Conservation (phyloP, 768 basidiomycete species). For the Kwoniella shandongensis region DNA sequence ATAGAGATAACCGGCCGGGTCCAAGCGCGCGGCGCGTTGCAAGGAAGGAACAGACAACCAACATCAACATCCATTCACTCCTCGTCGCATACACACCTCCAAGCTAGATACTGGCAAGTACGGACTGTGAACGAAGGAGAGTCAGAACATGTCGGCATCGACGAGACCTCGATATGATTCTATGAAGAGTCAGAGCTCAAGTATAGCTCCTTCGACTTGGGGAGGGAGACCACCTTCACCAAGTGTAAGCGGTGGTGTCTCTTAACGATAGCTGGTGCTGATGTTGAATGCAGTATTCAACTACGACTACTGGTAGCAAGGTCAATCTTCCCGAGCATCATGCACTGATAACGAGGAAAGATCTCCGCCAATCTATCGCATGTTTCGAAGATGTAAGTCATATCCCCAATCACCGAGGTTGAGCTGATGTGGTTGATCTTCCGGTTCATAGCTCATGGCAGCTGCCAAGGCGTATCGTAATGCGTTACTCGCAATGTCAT, state of each 20-base stretch:
- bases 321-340: constrained; percentile 42
- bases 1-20: too few relatives aligned
- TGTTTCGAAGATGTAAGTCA: constrained; percentile 49
- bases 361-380: constrained; percentile 46
- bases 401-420: not conserved
- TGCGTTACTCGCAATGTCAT: constrained; percentile 76
- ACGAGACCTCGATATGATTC: constrained; percentile 42
- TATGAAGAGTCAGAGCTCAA: constrained; percentile 31
- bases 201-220: constrained; percentile 28
- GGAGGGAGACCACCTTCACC: constrained; percentile 44
- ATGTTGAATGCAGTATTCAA: constrained; percentile 36
- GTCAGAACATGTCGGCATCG: not conserved
- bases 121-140: too few relatives aligned
- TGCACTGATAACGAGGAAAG: constrained; percentile 48
- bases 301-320: constrained; percentile 47
- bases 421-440: constrained; percentile 8
- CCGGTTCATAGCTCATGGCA: constrained; percentile 66
- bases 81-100: not conserved
- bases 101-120: too few relatives aligned
- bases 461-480: constrained; percentile 76
- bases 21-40: not conserved
- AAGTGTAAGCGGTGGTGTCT: constrained; percentile 33
- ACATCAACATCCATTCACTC: not conserved
- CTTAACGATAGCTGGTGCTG: not conserved
- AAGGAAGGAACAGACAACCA: not conserved